Evolutionary conservation across 2,329 filamentous ascomycete genomes (phyloP), one percentile per base, ranked within the genome.

Genomic region (Didymella arachidicola): DNA sequence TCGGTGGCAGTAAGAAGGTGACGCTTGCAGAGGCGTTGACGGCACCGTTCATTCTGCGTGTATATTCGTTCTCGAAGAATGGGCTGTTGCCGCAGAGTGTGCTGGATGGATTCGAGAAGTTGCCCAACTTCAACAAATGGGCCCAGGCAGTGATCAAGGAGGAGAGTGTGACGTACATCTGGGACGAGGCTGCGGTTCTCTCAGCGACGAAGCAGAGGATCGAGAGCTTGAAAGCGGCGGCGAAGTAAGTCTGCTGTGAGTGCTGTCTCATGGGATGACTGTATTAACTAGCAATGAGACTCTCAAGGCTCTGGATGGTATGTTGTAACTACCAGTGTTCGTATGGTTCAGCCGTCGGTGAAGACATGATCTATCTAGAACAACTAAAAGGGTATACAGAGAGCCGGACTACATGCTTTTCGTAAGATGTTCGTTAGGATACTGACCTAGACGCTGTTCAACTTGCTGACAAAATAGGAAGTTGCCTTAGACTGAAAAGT

Each of bases 71-170:
- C 27, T 70, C 81, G 0, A 86, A 87, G 69, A 78, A 84, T 22
- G 80, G 80, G 1, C 58, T 91, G 16, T 73, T 86, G 54, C 87
- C 86, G 0, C 72, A 69, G 64, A 81, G 72, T 25, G 72, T 87
- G 54, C 70, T 77, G 45, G 72, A 77, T 47, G 80, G 77, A 19
- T 77, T 89, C 57, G 75, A 83, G 58, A 80, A 80, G 55, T 78
- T 88, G n/a, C 90, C 90, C 1, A 84, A 83, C 56, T 92, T 91
- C 72, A 83, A 82, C 70, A 86, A 83, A 63, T 93, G 90, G 90
- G 85, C 85, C 0, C 78, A 85, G 58, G 83, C 82, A 1, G 83
- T 89, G 2, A 75, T 82, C 5, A 79, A 80, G 58, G 84, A 91
- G 56, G 84, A 87, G 16, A 92, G 87, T 65, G 89, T 94, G 16